Base-by-base conservation (phyloP, 2,329 filamentous ascomycete genomes). In the Penicillium vulpinum region DNA sequence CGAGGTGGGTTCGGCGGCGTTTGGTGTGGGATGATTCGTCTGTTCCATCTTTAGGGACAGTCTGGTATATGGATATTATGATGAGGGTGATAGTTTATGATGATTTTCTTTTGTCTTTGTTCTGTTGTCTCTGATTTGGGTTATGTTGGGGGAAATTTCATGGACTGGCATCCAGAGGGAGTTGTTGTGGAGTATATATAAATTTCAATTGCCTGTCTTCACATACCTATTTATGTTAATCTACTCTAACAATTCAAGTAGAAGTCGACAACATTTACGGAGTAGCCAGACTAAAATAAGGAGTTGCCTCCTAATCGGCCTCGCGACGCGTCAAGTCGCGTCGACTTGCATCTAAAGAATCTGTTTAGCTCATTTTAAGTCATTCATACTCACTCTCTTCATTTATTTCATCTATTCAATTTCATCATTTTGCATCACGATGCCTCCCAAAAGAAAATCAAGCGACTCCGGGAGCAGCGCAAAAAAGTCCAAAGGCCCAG, bases 11-110 rank as follows among this genome's bases (percentile, higher is more conserved):
- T 35, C 5, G 31, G 46, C 40, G 47, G 47, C 33, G 48, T 56
- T 52, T 46, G 49, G 38, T 24, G 41, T 53, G 41, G 33, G 26
- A 47, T 56, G n/a, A n/a, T n/a, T n/a, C n/a, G 29, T 26, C 21
- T 26, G 13, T 51, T 38, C 39, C 39, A 7, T 36, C 9, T 46
- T n/a, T 28, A 16, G 13, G 18, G 51, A 39, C 16, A 15, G 7
- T 47, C 9, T 22, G 5, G 18, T 38, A 29, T 22, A 47, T 46
- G 50, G 15, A 31, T 48, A 18, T 39, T 26, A 28, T 26, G 33
- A 38, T 11, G 24, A 33, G 15, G 16, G 7, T 31, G 5, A 10
- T 39, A 21, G 15, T n/a, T 38, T 51, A 7, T 29, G 9, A 35
- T 35, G 10, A 15, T 33, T 47, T 28, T 47, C n/a, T 16, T 47